These are phyloP conservation scores for Hyphopichia burtonii DNA, from an alignment of 1,139 yeast species.

Conservation along the genomic window DNA sequence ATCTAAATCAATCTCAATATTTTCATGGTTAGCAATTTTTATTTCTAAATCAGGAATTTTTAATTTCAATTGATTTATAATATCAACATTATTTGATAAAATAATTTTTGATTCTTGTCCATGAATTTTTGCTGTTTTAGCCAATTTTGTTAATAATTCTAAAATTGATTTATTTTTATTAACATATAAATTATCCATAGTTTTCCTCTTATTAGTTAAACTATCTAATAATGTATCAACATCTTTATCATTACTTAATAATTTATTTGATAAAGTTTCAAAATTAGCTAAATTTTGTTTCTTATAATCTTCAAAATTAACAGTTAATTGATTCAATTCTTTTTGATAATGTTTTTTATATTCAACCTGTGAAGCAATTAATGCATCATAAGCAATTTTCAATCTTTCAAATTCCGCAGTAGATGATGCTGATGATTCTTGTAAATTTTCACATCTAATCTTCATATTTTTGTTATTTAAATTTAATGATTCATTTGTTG, in stretches of 20 bases:
- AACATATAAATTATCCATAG: constrained; percentile 46
- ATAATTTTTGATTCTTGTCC: constrained; percentile 45
- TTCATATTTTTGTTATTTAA: constrained; percentile 50
- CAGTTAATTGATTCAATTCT: constrained; percentile 27
- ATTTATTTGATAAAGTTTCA: constrained; percentile 25
- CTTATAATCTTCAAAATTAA: constrained; percentile 37
- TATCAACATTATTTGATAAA: constrained; percentile 32
- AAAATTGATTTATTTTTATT: constrained; percentile 48
- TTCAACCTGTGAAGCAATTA: constrained; percentile 55
- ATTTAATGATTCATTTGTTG: constrained; percentile 44
- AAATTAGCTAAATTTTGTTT: constrained; percentile 30
- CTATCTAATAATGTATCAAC: constrained; percentile 44
- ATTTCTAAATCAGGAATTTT: constrained; percentile 40
- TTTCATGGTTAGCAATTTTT: constrained; percentile 26
- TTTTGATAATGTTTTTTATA: constrained; percentile 52
- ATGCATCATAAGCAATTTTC: constrained; percentile 61
- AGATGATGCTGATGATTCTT: constrained; percentile 45
- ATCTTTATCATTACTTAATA: constrained; percentile 43
- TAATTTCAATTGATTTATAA: constrained; percentile 26
- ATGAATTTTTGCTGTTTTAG: constrained; percentile 46
- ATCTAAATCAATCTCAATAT: constrained; percentile 33
- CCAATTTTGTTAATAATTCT: constrained; percentile 44
- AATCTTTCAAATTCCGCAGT: constrained; percentile 57
- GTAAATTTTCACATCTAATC: constrained; percentile 47
- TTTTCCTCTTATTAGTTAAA: constrained; percentile 38